Evolutionary conservation across 108 stramenopile species (phyloP), one percentile per base, ranked within the genome.

Genomic region (Cylindrotheca closterium): DNA sequence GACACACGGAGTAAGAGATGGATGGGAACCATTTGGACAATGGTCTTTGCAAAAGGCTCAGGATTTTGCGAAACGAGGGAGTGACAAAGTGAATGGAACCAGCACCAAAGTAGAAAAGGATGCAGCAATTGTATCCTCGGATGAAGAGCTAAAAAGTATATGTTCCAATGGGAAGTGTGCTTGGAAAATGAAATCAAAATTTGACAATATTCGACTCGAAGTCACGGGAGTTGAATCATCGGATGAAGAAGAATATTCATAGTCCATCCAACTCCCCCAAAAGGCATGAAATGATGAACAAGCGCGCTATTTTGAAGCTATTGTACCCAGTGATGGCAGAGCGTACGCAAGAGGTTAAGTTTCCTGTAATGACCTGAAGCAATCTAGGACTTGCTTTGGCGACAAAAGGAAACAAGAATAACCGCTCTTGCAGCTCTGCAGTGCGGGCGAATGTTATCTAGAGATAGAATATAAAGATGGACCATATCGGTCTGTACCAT

Each of bases 21-120:
- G 92, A 15, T 93, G 92, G 92, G 92, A 93, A 63, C 87, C 87
- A 23, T 93, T 90, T 83, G 92, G 92, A 22, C 88, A 90, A 54
- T 93, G 92, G 92, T 77, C 75, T 45, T 58, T 93, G 50, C 61
- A 59, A 2, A 93, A 93, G 58, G 92, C 92, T 1, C 69, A 79
- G 57, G 75, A 72, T 31, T 51, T 81, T 0, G 92, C 87, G 1
- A 67, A 62, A 32, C 60, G 67, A 52, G 83, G 82, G 61, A 80
- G 83, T 18, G 64, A 75, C 27, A 65, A 74, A 48, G 51, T 88
- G 53, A 71, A 71, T 58, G 30, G 1, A 24, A 45, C 1, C 31
- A 19, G 47, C 23, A 51, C 28, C 24, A 60, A 17, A 18, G n/a
- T 2, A n/a, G 60, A 47, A 37, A 33, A 57, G 10, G 67, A 62